Evolutionary conservation across 257 asterid species (phyloP).

Genomic region (Anisodus acutangulus): DNA sequence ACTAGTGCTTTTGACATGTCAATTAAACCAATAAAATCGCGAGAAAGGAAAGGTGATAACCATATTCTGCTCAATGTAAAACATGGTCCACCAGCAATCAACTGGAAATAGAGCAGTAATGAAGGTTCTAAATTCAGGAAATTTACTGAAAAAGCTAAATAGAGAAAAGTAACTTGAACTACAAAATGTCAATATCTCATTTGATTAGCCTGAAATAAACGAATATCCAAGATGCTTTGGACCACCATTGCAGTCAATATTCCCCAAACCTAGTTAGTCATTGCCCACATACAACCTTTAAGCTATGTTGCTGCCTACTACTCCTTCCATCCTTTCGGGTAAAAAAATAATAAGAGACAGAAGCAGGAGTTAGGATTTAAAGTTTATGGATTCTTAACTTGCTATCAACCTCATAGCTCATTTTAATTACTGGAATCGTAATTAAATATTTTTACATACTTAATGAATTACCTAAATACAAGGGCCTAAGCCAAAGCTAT

Average conservation of each 20-base stretch:
- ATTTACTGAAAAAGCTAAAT: not conserved
- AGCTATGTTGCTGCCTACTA: not conserved
- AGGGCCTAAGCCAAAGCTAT: not conserved
- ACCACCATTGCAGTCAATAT: not conserved
- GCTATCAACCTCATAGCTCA: not conserved
- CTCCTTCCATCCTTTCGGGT: not conserved
- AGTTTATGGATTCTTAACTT: not conserved
- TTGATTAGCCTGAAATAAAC: not conserved
- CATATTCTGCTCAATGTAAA: not conserved
- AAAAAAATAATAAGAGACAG: not conserved
- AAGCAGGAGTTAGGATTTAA: not conserved
- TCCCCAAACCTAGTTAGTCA: not conserved
- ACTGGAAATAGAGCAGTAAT: not conserved
- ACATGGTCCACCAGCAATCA: not conserved
- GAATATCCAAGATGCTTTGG: not conserved
- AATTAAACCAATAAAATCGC: not conserved
- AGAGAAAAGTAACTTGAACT: not conserved
- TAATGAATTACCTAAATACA: not conserved
- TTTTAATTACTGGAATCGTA: not conserved
- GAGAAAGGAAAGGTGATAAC: not conserved
- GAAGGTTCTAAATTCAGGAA: not conserved
- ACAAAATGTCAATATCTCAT: not conserved
- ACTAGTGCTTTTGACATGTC: not conserved
- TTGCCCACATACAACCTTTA: not conserved
- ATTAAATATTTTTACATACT: not conserved